Evolutionary conservation across 495 filamentous ascomycete species (phyloP).

Genomic region (Trypethelium eluteriae): DNA sequence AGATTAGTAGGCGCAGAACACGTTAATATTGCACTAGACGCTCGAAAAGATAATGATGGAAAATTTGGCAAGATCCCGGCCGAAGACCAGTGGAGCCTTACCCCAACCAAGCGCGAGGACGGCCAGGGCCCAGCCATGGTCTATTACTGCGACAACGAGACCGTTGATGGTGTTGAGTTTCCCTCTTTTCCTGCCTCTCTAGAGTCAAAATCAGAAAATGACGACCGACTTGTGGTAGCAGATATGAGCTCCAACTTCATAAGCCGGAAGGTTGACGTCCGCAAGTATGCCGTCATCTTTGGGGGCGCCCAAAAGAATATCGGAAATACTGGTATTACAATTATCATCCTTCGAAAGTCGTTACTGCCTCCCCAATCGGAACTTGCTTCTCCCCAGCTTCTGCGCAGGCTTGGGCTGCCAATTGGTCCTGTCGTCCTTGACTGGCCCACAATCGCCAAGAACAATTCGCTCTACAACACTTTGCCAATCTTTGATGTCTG

Average conservation of each 20-base stretch:
- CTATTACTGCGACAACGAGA: slow-evolving; percentile 93
- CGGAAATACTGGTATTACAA: slow-evolving; percentile 75
- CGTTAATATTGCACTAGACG: slow-evolving; percentile 71
- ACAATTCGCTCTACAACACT: slow-evolving; percentile 90
- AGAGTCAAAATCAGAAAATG: slow-evolving; percentile 42
- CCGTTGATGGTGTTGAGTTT: slow-evolving; percentile 92
- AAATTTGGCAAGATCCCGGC: slow-evolving; percentile 82
- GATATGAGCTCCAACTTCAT: slow-evolving; percentile 85
- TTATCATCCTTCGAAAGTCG: slow-evolving; percentile 69
- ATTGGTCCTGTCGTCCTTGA: slow-evolving; percentile 69
- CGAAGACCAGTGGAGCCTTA: slow-evolving; percentile 69
- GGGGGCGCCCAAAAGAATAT: slow-evolving; percentile 89
- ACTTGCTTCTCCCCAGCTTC: slow-evolving; percentile 51
- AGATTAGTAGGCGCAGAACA: slow-evolving; percentile 66
- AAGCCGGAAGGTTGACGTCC: slow-evolving; percentile 56
- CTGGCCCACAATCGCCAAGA: slow-evolving; percentile 74
- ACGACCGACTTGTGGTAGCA: slow-evolving; percentile 56
- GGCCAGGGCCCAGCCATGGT: slow-evolving; percentile 60
- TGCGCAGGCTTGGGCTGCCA: slow-evolving; percentile 69
- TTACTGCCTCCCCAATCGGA: slow-evolving; percentile 57
- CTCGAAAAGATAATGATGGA: slow-evolving; percentile 61
- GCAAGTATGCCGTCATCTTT: slow-evolving; percentile 65
- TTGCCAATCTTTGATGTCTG: slow-evolving; percentile 90
- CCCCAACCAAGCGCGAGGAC: slow-evolving; percentile 46
- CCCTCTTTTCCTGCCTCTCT: slow-evolving; percentile 61